These are phyloP conservation scores for Telfairia occidentalis DNA, from an alignment of 331 rosid species.

Conservation along the genomic window DNA sequence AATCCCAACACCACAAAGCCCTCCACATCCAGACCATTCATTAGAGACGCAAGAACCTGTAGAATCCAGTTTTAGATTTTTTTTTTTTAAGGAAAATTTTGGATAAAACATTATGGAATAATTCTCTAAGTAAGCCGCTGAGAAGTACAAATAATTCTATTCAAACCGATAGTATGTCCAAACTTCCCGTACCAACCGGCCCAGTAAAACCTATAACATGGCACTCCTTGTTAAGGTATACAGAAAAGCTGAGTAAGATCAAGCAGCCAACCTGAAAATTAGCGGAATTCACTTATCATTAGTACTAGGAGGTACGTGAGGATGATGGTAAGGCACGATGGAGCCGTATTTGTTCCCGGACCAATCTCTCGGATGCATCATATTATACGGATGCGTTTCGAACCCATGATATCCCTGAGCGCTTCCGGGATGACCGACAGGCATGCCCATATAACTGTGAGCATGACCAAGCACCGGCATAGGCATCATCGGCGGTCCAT, in stretches of 20 bases:
- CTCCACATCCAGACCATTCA: background rate
- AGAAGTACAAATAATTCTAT: background rate
- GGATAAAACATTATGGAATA: background rate
- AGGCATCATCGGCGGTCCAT: conserved; percentile 42
- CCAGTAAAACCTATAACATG: background rate
- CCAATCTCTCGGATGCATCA: conserved; percentile 70
- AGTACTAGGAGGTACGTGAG: conserved; percentile 24
- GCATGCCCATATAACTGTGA: conserved; percentile 24
- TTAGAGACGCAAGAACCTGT: background rate
- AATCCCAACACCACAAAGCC: background rate
- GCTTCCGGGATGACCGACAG: conserved; percentile 37
- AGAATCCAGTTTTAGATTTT: background rate
- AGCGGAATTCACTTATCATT: conserved; percentile 33
- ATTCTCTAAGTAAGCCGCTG: background rate
- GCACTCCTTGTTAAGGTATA: background rate
- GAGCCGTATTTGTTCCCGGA: conserved; percentile 33
- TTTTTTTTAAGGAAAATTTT: too few relatives aligned
- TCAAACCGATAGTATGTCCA: background rate
- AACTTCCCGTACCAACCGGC: background rate
- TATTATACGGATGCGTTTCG: conserved; percentile 21
- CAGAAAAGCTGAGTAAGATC: background rate
- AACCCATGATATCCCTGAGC: conserved; percentile 23
- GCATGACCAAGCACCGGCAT: conserved; percentile 39
- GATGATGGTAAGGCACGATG: conserved; percentile 31
- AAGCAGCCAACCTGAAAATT: conserved; percentile 11